phyloP scores from a whole-genome alignment of 345 rosid genomes.

The Litchi chinensis region DNA sequence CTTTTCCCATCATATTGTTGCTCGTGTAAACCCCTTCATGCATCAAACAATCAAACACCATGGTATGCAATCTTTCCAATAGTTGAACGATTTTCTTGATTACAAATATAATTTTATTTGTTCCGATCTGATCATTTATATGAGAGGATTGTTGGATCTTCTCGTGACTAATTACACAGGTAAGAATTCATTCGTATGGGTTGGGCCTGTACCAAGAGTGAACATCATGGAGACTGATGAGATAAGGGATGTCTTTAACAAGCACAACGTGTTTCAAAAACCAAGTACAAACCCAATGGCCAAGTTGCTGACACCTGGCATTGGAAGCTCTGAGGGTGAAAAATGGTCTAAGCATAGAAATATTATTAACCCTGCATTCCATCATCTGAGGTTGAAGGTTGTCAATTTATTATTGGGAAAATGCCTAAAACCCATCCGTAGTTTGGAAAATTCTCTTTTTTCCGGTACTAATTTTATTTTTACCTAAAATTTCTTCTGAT shows the following conservation, averaged over 20 bases:
- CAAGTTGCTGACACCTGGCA: constrained; percentile 5
- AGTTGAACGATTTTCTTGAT: no score
- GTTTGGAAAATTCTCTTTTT: no score
- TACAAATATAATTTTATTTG: no score
- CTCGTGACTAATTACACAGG: constrained; percentile 8
- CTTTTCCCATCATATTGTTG: background rate
- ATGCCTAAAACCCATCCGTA: no score
- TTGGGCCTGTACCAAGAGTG: constrained; percentile 20
- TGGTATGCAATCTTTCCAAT: background rate
- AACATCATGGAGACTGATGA: constrained; percentile 18
- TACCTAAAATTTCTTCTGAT: no score
- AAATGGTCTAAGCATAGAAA: background rate
- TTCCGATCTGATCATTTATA: no score
- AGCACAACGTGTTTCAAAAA: constrained; percentile 16
- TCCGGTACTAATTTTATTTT: no score
- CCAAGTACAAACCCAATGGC: background rate
- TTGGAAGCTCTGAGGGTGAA: background rate
- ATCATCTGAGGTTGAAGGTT: constrained; percentile 7
- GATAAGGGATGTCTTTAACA: constrained; percentile 21
- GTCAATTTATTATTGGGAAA: no score
- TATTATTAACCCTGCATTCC: background rate
- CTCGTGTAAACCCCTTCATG: background rate
- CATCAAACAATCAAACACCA: background rate
- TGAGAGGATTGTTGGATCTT: no score
- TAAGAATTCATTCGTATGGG: constrained; percentile 24